phyloP scores from a whole-genome alignment of 1,284 basidiomycete species.

The Apiotrichum porosum region DNA sequence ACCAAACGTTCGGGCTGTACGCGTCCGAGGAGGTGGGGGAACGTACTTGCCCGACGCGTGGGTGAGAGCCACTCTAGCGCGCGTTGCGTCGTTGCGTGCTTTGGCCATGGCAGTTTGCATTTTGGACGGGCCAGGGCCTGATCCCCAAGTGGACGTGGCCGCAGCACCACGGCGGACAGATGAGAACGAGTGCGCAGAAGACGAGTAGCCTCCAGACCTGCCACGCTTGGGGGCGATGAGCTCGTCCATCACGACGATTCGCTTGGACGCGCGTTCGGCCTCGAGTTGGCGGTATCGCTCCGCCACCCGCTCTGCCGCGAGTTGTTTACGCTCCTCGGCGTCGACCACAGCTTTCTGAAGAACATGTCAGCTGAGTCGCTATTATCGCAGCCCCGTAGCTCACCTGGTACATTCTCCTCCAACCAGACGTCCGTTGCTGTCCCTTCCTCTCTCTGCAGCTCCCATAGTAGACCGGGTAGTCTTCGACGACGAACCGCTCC shows the following conservation, averaged over 20 bases:
- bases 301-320: slow-evolving; percentile 28
- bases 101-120: slow-evolving; percentile 25
- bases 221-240: slow-evolving; percentile 10
- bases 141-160: neutral
- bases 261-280: slow-evolving; percentile 29
- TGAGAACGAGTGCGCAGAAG: neutral
- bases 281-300: slow-evolving; percentile 38
- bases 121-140: neutral
- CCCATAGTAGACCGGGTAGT: slow-evolving; percentile 35
- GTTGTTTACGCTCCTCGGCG: slow-evolving; percentile 24
- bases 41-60: slow-evolving; percentile 36
- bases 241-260: slow-evolving; percentile 35
- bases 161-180: slow-evolving; percentile 1
- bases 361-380: neutral
- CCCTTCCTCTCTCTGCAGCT: slow-evolving; percentile 26
- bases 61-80: slow-evolving; percentile 37
- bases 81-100: slow-evolving; percentile 34
- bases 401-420: slow-evolving; percentile 42
- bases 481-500: slow-evolving; percentile 34
- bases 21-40: slow-evolving; percentile 18
- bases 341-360: slow-evolving; percentile 38
- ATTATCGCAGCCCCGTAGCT: slow-evolving; percentile 8
- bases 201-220: neutral
- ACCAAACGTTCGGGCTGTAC: neutral
- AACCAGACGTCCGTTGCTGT: slow-evolving; percentile 30